Base-by-base conservation (phyloP, 352 stramenopile species). In the Phytophthora palmivora region DNA sequence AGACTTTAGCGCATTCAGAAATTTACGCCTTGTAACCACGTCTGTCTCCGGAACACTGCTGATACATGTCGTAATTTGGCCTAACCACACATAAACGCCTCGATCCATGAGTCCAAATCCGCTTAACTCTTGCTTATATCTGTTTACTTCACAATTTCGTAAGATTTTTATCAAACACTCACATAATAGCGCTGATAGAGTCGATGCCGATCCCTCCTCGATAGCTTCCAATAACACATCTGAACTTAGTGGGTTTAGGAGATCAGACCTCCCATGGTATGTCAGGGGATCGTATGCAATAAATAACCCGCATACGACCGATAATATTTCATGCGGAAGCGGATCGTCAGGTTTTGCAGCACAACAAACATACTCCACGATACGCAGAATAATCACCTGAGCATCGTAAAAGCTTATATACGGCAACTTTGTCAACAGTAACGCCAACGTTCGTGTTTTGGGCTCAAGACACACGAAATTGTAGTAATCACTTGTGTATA, bases 331-430 rank as follows among this genome's bases (percentile, higher is more conserved):
- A 19, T 78, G 67, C 19, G 82, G 76, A 15, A 88, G 48, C 6
- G 68, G 42, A 2, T 67, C 67, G 2, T 89, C 76, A 14, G 70
- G 39, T 32, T 70, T 73, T 28, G 79, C 83, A 28, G 78, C 69
- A 18, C 75, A 83, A 44, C 82, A 91, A 9, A 91, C 80, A 36
- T 92, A 91, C 55, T 94, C 82, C n/a, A 89, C 83, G 19, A 91
- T 85, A 15, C 81, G 72, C 19, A 94, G 67, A 7, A 90, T 87
- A 55, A 92, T 90, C 12, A 89, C 70, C 38, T 81, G 73, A 3
- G 81, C 76, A 45, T 89, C 78, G 34, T 79, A 85, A 22, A 80
- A 88, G 3, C 30, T 37, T 3, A 88, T 84, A 22, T 67, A 69
- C 5, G 78, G 79, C 0, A 94, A 52, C 50, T 88, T 91, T 12